A percentile compares a stretch with the other conserved stretches of the same genome.
These are phyloP conservation scores for Collybiopsis confluens DNA, from an alignment of 768 basidiomycete genomes.

Conservation along the genomic window DNA sequence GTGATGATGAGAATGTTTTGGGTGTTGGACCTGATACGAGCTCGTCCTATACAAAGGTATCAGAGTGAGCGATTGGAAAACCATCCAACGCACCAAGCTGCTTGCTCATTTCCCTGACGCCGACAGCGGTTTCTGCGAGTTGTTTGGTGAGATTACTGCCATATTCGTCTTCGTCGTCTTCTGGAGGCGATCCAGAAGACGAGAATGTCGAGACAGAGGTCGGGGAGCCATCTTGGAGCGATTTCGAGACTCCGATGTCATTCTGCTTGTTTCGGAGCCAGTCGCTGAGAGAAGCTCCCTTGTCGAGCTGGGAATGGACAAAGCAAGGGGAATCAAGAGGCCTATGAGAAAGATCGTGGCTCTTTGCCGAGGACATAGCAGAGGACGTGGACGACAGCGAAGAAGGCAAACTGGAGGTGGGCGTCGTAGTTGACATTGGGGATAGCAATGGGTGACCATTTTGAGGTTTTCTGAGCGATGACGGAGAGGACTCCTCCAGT, in stretches of 20 bases:
- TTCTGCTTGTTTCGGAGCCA: constrained; percentile 55
- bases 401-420: constrained; percentile 4
- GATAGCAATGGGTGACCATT: constrained; percentile 8
- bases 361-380: constrained; percentile 13
- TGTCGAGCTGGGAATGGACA: constrained; percentile 88
- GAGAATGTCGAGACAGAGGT: constrained; percentile 18
- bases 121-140: constrained; percentile 94
- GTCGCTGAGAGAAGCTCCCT: constrained; percentile 70
- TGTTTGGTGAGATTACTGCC: constrained; percentile 82
- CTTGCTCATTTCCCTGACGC: constrained; percentile 98
- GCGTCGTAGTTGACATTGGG: constrained; percentile 7
- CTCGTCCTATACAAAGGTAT: constrained; percentile 61
- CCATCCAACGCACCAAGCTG: constrained; percentile 69
- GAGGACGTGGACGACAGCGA: background rate
- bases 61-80: constrained; percentile 10
- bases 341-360: constrained; percentile 23
- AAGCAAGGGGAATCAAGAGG: constrained; percentile 78
- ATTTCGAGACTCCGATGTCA: constrained; percentile 42
- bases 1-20: constrained; percentile 94
- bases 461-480: constrained; percentile 18
- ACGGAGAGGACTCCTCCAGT: constrained; percentile 34
- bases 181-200: constrained; percentile 20
- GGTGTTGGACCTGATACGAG: constrained; percentile 86
- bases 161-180: constrained; percentile 63
- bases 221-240: constrained; percentile 31